Conservation (phyloP, 495 filamentous ascomycete genomes). For the Bryoglossum gracile region DNA sequence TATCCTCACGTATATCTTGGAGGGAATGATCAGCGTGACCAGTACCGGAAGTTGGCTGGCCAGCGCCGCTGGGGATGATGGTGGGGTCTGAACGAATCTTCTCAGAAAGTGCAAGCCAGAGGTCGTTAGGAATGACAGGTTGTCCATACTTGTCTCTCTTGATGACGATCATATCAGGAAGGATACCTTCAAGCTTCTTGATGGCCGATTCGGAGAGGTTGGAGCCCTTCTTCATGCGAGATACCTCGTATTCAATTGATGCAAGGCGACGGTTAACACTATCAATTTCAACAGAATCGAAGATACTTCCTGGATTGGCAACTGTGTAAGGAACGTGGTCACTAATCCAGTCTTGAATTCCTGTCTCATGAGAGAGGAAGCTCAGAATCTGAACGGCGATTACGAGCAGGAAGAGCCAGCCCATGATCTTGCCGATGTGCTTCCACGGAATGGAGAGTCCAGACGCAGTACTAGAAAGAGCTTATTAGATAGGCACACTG, state of each 20-base stretch:
- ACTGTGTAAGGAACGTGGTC: constrained; percentile 20
- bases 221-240: constrained; percentile 10
- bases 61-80: background rate
- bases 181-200: constrained; percentile 22
- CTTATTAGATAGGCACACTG: no score
- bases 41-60: background rate
- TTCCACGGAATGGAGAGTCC: no score
- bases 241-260: constrained; percentile 27
- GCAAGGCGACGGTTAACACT: constrained; percentile 29
- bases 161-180: constrained; percentile 35
- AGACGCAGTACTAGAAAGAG: no score
- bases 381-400: background rate
- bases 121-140: constrained; percentile 39
- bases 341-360: constrained; percentile 18
- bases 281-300: constrained; percentile 20
- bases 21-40: background rate
- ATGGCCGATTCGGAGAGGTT: constrained; percentile 25
- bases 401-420: background rate
- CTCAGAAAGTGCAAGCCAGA: constrained; percentile 45
- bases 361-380: constrained; percentile 9
- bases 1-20: constrained; percentile 5
- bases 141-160: constrained; percentile 35
- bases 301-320: constrained; percentile 9
- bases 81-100: constrained; percentile 18
- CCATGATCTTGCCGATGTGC: no score